phyloP scores from a whole-genome alignment of 1,284 basidiomycete species.

The Leccinum griseonigrum region DNA sequence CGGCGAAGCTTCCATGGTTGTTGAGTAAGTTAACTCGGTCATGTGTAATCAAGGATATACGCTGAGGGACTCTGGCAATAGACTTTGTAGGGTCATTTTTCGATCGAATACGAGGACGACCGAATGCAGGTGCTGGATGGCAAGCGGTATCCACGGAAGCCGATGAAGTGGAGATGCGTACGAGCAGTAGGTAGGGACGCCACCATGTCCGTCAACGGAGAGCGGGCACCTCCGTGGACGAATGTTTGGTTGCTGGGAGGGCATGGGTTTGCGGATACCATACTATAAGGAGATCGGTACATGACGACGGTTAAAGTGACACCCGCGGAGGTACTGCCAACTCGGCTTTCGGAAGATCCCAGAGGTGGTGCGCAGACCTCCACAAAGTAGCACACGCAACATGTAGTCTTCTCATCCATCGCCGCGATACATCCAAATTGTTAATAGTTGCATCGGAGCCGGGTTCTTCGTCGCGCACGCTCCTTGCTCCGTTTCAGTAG shows the following conservation, averaged over 20 bases:
- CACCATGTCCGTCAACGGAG: neutral
- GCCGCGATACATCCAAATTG: neutral
- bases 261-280: neutral
- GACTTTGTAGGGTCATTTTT: conserved; percentile 44
- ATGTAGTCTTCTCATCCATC: neutral
- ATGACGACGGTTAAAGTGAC: neutral
- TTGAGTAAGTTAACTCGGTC: conserved; percentile 40
- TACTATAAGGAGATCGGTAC: conserved; percentile 1
- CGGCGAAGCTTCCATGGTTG: conserved; percentile 42
- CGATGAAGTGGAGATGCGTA: conserved; percentile 63
- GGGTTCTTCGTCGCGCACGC: neutral
- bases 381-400: neutral
- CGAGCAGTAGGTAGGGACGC: conserved; percentile 14
- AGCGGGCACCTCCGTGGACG: neutral
- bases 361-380: neutral
- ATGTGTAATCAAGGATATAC: conserved; percentile 1
- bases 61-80: conserved; percentile 20
- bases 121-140: conserved; percentile 61
- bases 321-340: neutral
- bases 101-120: conserved; percentile 48
- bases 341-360: neutral
- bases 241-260: neutral
- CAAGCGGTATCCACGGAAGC: conserved; percentile 70
- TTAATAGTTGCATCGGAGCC: neutral
- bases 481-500: neutral